Evolutionary conservation across 306 rosid species (phyloP).

Genomic region (Trifolium subterraneum): DNA sequence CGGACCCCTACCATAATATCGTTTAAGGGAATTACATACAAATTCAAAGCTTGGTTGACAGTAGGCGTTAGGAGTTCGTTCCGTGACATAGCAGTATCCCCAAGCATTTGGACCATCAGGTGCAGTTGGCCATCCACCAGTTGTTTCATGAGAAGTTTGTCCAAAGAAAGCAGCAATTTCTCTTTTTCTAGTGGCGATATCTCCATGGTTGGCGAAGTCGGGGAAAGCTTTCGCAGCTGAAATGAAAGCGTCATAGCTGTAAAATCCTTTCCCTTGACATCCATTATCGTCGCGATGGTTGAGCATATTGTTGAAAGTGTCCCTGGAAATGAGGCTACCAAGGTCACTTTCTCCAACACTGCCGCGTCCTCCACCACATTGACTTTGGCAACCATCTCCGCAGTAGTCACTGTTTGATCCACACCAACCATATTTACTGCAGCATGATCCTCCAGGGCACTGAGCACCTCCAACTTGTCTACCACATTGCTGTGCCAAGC

Average conservation of each 20-base stretch:
- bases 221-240: slow-evolving; percentile 56
- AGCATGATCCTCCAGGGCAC: slow-evolving; percentile 57
- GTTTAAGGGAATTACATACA: slow-evolving; percentile 58
- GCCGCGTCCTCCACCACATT: slow-evolving; percentile 37
- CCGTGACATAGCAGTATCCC: slow-evolving; percentile 67
- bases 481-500: slow-evolving; percentile 46
- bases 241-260: slow-evolving; percentile 63
- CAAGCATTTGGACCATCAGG: slow-evolving; percentile 76
- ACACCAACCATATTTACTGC: slow-evolving; percentile 66
- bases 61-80: slow-evolving; percentile 25
- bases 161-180: slow-evolving; percentile 70
- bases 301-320: slow-evolving; percentile 53
- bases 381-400: slow-evolving; percentile 53
- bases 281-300: slow-evolving; percentile 49
- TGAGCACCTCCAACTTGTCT: slow-evolving; percentile 49
- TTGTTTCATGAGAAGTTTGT: slow-evolving; percentile 71
- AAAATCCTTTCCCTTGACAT: slow-evolving; percentile 52
- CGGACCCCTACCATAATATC: slow-evolving; percentile 67
- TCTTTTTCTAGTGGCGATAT: slow-evolving; percentile 49
- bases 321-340: slow-evolving; percentile 38
- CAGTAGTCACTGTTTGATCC: slow-evolving; percentile 43
- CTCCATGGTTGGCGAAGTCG: slow-evolving; percentile 57
- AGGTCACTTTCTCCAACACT: slow-evolving; percentile 5
- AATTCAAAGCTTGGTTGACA: slow-evolving; percentile 34
- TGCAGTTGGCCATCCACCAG: slow-evolving; percentile 64